Base-by-base conservation (phyloP, 768 basidiomycete species). In the Trichaptum fuscoviolaceum region DNA sequence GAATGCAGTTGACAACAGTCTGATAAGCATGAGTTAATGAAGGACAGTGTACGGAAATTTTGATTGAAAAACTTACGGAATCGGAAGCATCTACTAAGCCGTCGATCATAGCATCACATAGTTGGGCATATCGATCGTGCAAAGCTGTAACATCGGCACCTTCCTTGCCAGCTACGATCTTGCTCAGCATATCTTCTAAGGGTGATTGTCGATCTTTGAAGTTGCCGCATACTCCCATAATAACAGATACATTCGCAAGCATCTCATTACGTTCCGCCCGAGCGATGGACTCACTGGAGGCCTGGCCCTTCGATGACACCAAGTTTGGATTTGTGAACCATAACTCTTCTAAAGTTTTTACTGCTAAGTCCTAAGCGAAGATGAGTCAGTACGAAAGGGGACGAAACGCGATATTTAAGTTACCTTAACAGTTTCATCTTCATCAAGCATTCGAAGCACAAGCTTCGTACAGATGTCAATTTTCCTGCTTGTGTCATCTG, bases 301-400 rank as follows among this genome's bases (percentile, higher is more conserved):
- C 42, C 42, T 52, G 42, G 15, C 42, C 42, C 1, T 70, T 70
- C 0, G 75, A 66, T 8, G 69, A 64, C 52, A 79, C 77, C 57
- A 77, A 72, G 59, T 66, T 70, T 8, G 70, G 30, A 24, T 75
- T 77, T 58, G 84, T 82, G 73, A 98, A 96, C 92, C 95, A 95
- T 3, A 98, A 78, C 69, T 98, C 96, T 70, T 96, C 94, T 42
- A 98, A 77, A 0, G 93, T 88, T 74, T 94, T 96, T 70, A 92
- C 79, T 0, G 96, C 94, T 18, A 98, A 84, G 64, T 98, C 96
- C 81, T 52, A 12, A 83, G 23, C 36, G 15, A 42, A 30, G 1
- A 18, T 64, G 26, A 69, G 35, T 64, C 24, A 69, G 42, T 67
- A 62, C 67, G 62, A 17, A 63, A 62, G 20, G 26, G 7, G 18